phyloP scores from a whole-genome alignment of 176 grass and related monocot species.

The Melocanna baccifera region DNA sequence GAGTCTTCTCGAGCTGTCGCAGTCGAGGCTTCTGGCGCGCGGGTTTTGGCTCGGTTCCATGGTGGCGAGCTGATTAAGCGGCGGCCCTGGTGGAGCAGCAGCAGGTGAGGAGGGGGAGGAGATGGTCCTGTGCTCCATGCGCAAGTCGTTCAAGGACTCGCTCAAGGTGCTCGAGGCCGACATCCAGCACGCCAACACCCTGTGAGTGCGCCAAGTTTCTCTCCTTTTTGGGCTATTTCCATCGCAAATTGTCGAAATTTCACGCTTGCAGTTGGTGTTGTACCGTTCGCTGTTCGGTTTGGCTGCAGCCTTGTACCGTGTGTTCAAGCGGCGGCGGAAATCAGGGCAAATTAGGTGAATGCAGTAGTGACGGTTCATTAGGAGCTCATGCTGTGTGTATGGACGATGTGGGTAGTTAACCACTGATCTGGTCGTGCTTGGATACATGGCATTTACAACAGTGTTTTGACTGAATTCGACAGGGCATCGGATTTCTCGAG shows the following conservation, averaged over 20 bases:
- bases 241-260: neutral
- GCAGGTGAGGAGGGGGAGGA: neutral
- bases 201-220: conserved; percentile 40
- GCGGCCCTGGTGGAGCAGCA: neutral
- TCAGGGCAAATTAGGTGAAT: neutral
- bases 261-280: neutral
- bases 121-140: conserved; percentile 63
- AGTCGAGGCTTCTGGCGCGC: neutral
- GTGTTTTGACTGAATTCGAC: neutral
- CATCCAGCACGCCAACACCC: conserved; percentile 92
- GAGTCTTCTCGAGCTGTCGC: neutral
- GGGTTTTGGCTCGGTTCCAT: neutral
- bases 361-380: neutral
- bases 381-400: conserved; percentile 17
- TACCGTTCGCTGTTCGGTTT: neutral
- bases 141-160: conserved; percentile 97
- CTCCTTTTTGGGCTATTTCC: neutral
- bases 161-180: conserved; percentile 95
- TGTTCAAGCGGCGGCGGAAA: neutral
- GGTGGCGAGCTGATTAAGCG: neutral
- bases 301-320: neutral
- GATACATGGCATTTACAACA: neutral
- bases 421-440: neutral
- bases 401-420: neutral
- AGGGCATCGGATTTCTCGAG: conserved; percentile 84